Conservation (phyloP, 257 asterid species). For the Thymus mandschuricus region DNA sequence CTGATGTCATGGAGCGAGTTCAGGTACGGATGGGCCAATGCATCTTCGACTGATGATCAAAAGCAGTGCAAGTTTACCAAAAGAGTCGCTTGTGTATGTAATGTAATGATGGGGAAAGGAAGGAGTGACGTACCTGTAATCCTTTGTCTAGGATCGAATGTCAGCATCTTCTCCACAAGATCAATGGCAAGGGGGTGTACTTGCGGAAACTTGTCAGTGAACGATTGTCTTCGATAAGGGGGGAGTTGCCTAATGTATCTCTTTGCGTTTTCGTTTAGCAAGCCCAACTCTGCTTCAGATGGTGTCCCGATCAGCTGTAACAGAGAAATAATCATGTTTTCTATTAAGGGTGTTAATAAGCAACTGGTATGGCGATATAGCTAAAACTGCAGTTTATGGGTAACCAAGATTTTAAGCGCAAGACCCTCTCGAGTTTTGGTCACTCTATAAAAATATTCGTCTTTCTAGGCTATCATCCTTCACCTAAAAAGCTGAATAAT, state of each 20-base stretch:
- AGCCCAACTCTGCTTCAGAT: slow-evolving; percentile 86
- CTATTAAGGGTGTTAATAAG: too few species aligned
- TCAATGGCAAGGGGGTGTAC: slow-evolving; percentile 95
- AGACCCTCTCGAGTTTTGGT: background rate
- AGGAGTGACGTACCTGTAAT: slow-evolving; percentile 64
- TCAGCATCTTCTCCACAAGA: slow-evolving; percentile 92
- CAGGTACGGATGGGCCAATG: slow-evolving; percentile 89
- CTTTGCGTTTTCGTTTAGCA: slow-evolving; percentile 90
- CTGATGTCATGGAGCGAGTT: slow-evolving; percentile 96
- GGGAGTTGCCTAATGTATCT: slow-evolving; percentile 88
- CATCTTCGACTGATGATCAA: slow-evolving; percentile 74
- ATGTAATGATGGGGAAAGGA: background rate
- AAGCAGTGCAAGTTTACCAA: background rate
- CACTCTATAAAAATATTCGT: background rate
- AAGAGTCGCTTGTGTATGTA: background rate
- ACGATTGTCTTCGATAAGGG: slow-evolving; percentile 75
- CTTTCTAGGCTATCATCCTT: background rate
- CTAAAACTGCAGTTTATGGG: background rate
- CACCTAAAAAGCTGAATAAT: background rate
- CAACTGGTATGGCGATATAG: background rate
- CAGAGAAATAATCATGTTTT: background rate
- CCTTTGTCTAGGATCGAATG: slow-evolving; percentile 94
- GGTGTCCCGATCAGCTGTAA: slow-evolving; percentile 95
- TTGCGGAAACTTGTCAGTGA: slow-evolving; percentile 76
- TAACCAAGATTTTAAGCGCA: slow-evolving; percentile 7